phyloP scores from a whole-genome alignment of 768 basidiomycete genomes.

The Mycena floridula region DNA sequence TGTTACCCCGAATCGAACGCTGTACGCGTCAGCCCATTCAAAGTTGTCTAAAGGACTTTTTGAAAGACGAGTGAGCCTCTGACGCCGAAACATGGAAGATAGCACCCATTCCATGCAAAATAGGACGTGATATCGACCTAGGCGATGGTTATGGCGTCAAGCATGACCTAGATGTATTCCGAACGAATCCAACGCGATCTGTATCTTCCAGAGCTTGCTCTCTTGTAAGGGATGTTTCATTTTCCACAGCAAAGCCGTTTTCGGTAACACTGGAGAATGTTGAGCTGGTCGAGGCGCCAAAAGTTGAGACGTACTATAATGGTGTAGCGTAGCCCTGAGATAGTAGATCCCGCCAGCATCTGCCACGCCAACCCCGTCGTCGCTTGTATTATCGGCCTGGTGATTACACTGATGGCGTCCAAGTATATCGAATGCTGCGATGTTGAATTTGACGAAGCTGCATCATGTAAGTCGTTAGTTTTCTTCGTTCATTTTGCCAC shows the following conservation, averaged over 20 bases:
- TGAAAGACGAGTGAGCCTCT: conserved; percentile 2
- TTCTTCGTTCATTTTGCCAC: no score
- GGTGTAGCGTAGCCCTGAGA: conserved; percentile 39
- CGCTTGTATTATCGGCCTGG: no score
- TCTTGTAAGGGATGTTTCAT: conserved; percentile 47
- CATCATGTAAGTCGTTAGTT: no score
- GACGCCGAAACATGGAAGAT: not conserved
- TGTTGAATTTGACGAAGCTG: no score
- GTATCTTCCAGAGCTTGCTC: conserved; percentile 49
- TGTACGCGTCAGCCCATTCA: conserved; percentile 72
- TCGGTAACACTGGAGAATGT: conserved; percentile 51
- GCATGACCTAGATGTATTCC: conserved; percentile 48
- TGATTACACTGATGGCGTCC: no score
- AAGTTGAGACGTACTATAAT: conserved; percentile 41
- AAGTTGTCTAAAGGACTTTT: conserved; percentile 65
- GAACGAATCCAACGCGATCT: conserved; percentile 63
- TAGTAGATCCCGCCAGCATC: no score
- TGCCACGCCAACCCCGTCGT: no score
- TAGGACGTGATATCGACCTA: conserved; percentile 57
- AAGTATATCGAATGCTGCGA: no score
- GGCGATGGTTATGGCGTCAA: conserved; percentile 55
- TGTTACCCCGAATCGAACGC: conserved; percentile 63
- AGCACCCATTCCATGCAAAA: conserved; percentile 58
- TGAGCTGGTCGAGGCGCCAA: not conserved
- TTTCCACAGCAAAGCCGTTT: conserved; percentile 67